phyloP scores from a whole-genome alignment of 1,284 basidiomycete genomes.

The Malassezia dermatis region DNA sequence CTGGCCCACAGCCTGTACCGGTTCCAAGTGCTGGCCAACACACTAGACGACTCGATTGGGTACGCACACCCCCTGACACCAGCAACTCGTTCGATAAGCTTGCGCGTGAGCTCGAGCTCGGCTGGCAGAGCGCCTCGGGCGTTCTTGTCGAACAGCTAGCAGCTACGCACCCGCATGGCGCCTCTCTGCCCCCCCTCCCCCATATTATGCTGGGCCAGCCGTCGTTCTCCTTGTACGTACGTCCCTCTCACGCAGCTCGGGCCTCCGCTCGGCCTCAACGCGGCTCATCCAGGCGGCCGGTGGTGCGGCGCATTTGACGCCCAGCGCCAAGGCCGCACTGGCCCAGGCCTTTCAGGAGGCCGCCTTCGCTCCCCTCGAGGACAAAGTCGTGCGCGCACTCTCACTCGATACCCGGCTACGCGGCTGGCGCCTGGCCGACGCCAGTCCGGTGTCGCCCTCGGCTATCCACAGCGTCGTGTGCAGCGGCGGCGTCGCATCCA shows the following conservation, averaged over 20 bases:
- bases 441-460: not conserved
- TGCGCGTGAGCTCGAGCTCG: slow-evolving; percentile 28
- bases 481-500: slow-evolving; percentile 44
- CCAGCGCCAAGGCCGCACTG: slow-evolving; percentile 1
- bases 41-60: slow-evolving; percentile 41
- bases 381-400: slow-evolving; percentile 28
- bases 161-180: not conserved
- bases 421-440: slow-evolving; percentile 15
- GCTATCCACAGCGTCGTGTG: slow-evolving; percentile 30
- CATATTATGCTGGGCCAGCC: slow-evolving; percentile 25
- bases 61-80: not conserved
- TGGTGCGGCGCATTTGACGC: not conserved
- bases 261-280: slow-evolving; percentile 27
- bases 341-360: slow-evolving; percentile 34
- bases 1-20: slow-evolving; percentile 20
- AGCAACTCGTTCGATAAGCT: slow-evolving; percentile 43
- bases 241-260: slow-evolving; percentile 19
- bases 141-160: slow-evolving; percentile 33
- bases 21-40: slow-evolving; percentile 34
- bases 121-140: slow-evolving; percentile 36
- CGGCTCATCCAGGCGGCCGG: slow-evolving; percentile 18
- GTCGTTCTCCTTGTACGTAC: slow-evolving; percentile 31
- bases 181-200: slow-evolving; percentile 15
- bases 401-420: not conserved
- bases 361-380: slow-evolving; percentile 36